Evolutionary conservation across 305 asterid genomes (phyloP).

Genomic region (Petunia hybrid): DNA sequence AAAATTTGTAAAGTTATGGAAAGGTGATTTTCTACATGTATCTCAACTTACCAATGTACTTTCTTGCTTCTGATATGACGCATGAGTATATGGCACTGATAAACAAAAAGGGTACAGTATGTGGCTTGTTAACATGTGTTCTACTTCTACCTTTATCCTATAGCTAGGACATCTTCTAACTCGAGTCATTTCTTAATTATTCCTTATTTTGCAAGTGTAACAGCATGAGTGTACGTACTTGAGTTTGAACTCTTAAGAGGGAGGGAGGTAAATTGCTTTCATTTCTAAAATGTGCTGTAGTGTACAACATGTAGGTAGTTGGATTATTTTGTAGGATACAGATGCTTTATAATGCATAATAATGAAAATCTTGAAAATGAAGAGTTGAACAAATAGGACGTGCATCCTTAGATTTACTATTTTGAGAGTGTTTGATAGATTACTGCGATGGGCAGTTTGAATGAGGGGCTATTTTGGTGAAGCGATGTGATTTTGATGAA

Average conservation of each 20-base stretch:
- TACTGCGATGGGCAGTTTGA: too few relatives aligned
- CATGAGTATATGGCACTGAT: neutral
- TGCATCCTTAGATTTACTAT: too few relatives aligned
- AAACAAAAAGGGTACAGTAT: neutral
- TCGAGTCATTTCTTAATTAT: slow-evolving; percentile 6
- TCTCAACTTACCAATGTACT: neutral
- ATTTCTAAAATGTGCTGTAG: neutral
- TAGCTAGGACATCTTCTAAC: neutral
- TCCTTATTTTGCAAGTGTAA: slow-evolving; percentile 14
- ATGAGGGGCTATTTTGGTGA: too few relatives aligned
- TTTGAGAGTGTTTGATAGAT: too few relatives aligned
- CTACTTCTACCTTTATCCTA: neutral
- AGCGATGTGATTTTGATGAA: too few relatives aligned
- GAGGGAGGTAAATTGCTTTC: neutral
- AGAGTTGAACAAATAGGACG: too few relatives aligned
- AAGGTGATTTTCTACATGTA: neutral
- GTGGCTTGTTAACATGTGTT: slow-evolving; percentile 2
- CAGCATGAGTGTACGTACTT: neutral
- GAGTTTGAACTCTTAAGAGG: neutral
- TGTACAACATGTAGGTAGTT: too few relatives aligned
- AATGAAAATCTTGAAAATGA: too few relatives aligned
- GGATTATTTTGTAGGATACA: too few relatives aligned
- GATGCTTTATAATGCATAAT: too few relatives aligned
- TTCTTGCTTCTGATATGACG: neutral
- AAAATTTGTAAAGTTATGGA: neutral